Percentiles rank a stretch among this genome's conserved stretches.
Conservation (phyloP, 495 filamentous ascomycete genomes). For the Cetradonia linearis region DNA sequence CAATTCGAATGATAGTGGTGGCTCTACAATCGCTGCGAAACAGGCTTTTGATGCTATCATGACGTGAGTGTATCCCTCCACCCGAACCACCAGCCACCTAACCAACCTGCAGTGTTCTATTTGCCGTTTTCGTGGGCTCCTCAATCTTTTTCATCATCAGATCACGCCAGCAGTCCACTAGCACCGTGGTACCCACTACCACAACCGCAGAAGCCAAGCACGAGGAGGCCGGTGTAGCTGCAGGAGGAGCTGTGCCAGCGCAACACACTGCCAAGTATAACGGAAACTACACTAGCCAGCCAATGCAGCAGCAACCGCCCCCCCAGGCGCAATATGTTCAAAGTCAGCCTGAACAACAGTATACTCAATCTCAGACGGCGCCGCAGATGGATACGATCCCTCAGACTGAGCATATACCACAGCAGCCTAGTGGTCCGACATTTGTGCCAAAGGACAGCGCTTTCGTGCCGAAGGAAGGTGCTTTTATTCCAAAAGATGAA, state of each 20-base stretch:
- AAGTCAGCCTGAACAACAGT: not conserved
- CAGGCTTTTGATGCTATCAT: conserved; percentile 21
- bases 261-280: not conserved
- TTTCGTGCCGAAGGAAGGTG: not conserved
- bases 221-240: conserved; percentile 12
- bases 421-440: not conserved
- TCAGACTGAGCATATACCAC: not conserved
- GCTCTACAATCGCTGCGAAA: conserved; percentile 11
- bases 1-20: conserved; percentile 4
- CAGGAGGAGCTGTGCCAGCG: not conserved
- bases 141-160: conserved; percentile 17
- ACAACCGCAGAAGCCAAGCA: not conserved
- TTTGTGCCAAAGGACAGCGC: not conserved
- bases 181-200: not conserved
- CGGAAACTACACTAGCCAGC: conserved; percentile 7
- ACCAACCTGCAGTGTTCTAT: conserved; percentile 6
- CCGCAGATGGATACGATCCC: not conserved
- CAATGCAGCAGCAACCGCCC: conserved; percentile 8
- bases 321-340: conserved; percentile 14
- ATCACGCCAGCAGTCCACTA: conserved; percentile 4
- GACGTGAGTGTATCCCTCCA: conserved; percentile 3
- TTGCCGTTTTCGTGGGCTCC: conserved; percentile 5
- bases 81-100: not conserved
- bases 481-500: no score
- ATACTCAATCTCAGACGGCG: not conserved